phyloP scores from a whole-genome alignment of 129 eudicot species.

The Escallonia herrerae region DNA sequence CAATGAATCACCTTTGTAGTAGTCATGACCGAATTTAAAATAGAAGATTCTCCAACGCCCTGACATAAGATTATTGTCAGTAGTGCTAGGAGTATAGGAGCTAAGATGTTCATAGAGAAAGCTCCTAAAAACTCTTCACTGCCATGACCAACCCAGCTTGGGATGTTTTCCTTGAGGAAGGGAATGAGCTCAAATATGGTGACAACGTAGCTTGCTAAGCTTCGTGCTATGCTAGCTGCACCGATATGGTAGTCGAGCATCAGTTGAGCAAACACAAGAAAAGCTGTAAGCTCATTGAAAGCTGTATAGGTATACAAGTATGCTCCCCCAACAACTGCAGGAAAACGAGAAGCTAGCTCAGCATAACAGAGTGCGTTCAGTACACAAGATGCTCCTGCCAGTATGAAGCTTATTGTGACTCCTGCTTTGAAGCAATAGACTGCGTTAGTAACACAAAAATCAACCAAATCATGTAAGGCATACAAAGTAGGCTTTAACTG shows the following conservation, averaged over 20 bases:
- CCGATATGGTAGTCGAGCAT: constrained; percentile 99
- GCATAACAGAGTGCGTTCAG: constrained; percentile 97
- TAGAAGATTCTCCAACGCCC: constrained; percentile 89
- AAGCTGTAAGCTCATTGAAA: constrained; percentile 95
- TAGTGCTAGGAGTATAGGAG: constrained; percentile 72
- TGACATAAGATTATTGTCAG: constrained; percentile 69
- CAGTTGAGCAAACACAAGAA: constrained; percentile 89
- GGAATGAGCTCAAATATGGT: constrained; percentile 68
- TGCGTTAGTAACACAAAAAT: constrained; percentile 7
- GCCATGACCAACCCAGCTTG: constrained; percentile 95
- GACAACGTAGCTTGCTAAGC: constrained; percentile 86
- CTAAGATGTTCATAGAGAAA: constrained; percentile 70
- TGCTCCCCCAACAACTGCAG: constrained; percentile 99
- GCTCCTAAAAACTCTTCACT: constrained; percentile 53
- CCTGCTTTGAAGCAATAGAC: constrained; percentile 39
- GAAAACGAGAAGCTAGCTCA: constrained; percentile 89
- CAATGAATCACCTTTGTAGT: constrained; percentile 57
- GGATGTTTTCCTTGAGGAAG: constrained; percentile 52
- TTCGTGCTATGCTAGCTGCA: constrained; percentile 98
- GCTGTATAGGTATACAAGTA: constrained; percentile 88
- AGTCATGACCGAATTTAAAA: constrained; percentile 75
- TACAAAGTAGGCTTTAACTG: not conserved
- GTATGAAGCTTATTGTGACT: constrained; percentile 79
- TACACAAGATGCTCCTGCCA: constrained; percentile 94
- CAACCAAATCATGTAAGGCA: not conserved